Evolutionary conservation across 768 basidiomycete species (phyloP).

Genomic region (Lactarius tabidus): DNA sequence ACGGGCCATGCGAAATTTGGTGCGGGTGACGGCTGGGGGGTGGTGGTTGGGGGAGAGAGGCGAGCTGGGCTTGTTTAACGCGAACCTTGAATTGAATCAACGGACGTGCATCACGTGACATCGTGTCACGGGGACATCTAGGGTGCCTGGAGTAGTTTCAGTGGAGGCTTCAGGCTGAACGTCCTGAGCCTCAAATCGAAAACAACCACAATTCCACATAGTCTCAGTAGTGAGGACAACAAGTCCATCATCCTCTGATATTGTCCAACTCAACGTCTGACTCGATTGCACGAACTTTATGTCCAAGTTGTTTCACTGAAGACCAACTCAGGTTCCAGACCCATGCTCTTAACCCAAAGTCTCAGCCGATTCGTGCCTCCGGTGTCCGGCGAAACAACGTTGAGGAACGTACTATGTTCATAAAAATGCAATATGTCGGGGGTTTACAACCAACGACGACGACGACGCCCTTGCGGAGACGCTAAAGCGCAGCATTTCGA

Average conservation of each 20-base stretch:
- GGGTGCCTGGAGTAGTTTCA: too few relatives aligned
- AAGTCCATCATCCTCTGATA: neutral
- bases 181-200: too few relatives aligned
- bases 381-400: neutral
- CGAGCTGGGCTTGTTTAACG: slow-evolving; percentile 24
- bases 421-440: neutral
- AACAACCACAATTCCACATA: too few relatives aligned
- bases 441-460: neutral
- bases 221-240: too few relatives aligned
- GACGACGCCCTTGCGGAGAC: neutral
- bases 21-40: slow-evolving; percentile 23
- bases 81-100: slow-evolving; percentile 26
- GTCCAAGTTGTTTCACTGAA: neutral
- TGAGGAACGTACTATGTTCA: neutral
- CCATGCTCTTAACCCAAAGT: neutral
- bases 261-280: neutral
- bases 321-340: neutral
- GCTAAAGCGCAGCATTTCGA: neutral
- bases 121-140: neutral
- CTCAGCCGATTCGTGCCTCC: neutral
- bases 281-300: neutral
- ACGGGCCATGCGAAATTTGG: slow-evolving; percentile 52
- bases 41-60: slow-evolving; percentile 26
- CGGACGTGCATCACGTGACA: slow-evolving; percentile 14
- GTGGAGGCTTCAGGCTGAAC: too few relatives aligned